Evolutionary conservation across 495 filamentous ascomycete species (phyloP), one percentile per base, ranked within the genome.

Genomic region (Aeminium ludgeri): DNA sequence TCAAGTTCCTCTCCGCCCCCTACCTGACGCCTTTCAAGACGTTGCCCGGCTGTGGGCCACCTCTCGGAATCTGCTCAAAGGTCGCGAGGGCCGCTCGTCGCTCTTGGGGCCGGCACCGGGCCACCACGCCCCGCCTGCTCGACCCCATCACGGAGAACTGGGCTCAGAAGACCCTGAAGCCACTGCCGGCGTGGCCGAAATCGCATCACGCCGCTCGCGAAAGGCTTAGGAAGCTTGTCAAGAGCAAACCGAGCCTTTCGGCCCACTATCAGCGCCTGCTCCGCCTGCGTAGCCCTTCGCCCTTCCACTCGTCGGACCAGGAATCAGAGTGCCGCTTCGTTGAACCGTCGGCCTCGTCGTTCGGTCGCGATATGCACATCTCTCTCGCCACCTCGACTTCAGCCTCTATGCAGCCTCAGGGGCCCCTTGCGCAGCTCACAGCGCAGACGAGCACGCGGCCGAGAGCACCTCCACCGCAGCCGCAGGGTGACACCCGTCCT

Each of bases 21-120:
- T 85, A 79, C 8, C 80, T 92, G 20, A 97, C 89, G 1, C 89
- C 89, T 0, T 87, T 96, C 62, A 86, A 86, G 51, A 79, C 83
- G 63, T 73, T 86, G 12, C 85, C 87, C 16, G 86, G 83, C 38
- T 72, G 73, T 41, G 73, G 86, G 29, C 89, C 89, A 17, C 89
- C 89, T 10, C 67, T 89, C 29, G 91, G 89, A 6, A 82, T 96
- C 25, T 87, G 85, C 51, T 69, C 78, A 51, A 82, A 85, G 44
- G 86, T 97, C 36, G 82, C 86, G 1, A 72, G 85, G 52, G 78
- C 84, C 52, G 82, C 86, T 4, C 82, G 77, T 59, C 70, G 74
- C 52, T 87, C 71, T 41, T 97, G 91, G 91, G 80, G 72, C 34
- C 17, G 20, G 1, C 44, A 42, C 16, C 46, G 46, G 18, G 3